Percentiles rank a stretch among this genome's conserved stretches.
Conservation (phyloP, 2,329 filamentous ascomycete genomes). For the Alternaria sp. region DNA sequence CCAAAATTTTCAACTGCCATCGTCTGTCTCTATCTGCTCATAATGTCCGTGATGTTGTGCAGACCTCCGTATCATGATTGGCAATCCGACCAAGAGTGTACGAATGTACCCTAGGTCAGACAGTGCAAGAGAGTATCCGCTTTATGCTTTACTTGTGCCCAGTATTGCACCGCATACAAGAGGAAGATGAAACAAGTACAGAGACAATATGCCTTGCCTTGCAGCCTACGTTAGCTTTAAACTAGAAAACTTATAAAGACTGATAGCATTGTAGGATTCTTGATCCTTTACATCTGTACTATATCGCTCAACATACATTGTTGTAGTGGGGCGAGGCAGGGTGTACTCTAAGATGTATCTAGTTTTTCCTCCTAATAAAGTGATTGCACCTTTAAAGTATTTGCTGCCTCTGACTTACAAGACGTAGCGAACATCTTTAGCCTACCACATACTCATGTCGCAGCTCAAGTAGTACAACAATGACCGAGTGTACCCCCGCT, state of each 20-base stretch:
- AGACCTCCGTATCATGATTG: not conserved
- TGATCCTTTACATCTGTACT: too few species aligned
- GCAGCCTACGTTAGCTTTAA: too few species aligned
- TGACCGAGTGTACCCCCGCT: not conserved
- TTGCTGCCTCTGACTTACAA: too few species aligned
- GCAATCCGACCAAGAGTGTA: not conserved
- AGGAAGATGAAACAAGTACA: too few species aligned
- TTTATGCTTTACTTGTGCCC: not conserved
- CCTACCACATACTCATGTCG: not conserved
- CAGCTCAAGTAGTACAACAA: not conserved
- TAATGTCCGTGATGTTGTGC: conserved; percentile 1
- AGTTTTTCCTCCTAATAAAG: too few species aligned
- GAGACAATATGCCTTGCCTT: too few species aligned
- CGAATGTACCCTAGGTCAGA: not conserved
- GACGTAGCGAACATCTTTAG: not conserved
- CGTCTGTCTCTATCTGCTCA: conserved; percentile 21
- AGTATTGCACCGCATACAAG: not conserved
- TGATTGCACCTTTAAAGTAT: not conserved
- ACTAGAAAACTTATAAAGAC: too few species aligned
- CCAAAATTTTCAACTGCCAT: conserved; percentile 48
- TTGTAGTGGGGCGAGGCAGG: too few species aligned
- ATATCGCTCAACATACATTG: too few species aligned
- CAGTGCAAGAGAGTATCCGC: not conserved
- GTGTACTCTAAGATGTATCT: too few species aligned
- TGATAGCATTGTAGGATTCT: too few species aligned